Evolutionary conservation across 805 yeast genomes (phyloP).

Genomic region (Zygosaccharomyces gambellarensis): DNA sequence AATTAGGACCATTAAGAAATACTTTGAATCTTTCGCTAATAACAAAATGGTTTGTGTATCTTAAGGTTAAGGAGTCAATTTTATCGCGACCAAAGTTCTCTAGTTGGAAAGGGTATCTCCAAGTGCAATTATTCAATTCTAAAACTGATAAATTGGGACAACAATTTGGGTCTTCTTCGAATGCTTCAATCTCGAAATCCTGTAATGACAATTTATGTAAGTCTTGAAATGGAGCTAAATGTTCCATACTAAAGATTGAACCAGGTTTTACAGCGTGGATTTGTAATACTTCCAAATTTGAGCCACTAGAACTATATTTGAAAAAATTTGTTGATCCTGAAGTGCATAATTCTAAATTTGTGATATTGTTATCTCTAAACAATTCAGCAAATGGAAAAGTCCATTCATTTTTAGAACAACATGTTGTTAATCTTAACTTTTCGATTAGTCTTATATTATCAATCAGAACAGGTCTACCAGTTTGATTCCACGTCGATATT

Average conservation of each 20-base stretch:
- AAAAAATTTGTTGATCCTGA: conserved; percentile 35
- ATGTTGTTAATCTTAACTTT: conserved; percentile 25
- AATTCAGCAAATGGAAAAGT: conserved; percentile 31
- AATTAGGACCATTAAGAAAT: conserved; percentile 28
- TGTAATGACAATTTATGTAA: conserved; percentile 36
- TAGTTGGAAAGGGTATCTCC: conserved; percentile 54
- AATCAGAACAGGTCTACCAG: conserved; percentile 7
- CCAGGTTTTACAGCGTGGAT: conserved; percentile 20
- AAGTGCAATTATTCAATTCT: conserved; percentile 43
- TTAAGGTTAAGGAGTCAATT: conserved; percentile 24
- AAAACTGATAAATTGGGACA: conserved; percentile 28
- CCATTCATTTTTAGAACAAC: conserved; percentile 35
- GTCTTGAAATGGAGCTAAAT: conserved; percentile 37
- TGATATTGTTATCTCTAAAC: conserved; percentile 21
- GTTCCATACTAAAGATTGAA: conserved; percentile 41
- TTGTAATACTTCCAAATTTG: conserved; percentile 17
- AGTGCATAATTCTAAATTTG: conserved; percentile 22
- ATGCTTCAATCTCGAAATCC: conserved; percentile 42
- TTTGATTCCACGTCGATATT: conserved; percentile 12
- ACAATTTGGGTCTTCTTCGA: conserved; percentile 30
- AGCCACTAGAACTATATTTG: conserved; percentile 27
- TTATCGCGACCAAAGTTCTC: conserved; percentile 27
- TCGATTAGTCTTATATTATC: conserved; percentile 18
- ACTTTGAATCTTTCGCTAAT: conserved; percentile 36
- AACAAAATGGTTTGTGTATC: conserved; percentile 33